phyloP scores from a whole-genome alignment of 2,329 filamentous ascomycete species.

The Rhynchosporium secalis region DNA sequence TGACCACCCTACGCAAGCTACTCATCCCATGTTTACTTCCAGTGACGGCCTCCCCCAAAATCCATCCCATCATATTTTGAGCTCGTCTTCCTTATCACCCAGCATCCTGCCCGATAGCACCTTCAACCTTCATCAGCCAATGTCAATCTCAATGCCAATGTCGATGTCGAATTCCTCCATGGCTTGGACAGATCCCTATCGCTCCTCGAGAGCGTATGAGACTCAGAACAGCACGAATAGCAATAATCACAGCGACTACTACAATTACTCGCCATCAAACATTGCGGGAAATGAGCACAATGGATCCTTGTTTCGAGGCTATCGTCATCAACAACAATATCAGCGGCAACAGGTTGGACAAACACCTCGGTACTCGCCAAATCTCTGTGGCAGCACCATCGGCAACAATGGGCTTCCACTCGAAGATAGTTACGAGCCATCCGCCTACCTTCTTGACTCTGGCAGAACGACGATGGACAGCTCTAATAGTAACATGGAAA shows the following conservation, averaged over 20 bases:
- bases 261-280: slow-evolving; percentile 27
- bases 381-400: slow-evolving; percentile 7
- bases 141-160: slow-evolving; percentile 25
- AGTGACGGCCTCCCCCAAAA: slow-evolving; percentile 35
- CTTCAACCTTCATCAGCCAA: slow-evolving; percentile 27
- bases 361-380: slow-evolving; percentile 20
- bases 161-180: slow-evolving; percentile 27
- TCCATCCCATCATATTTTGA: slow-evolving; percentile 32
- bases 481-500: neutral
- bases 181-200: slow-evolving; percentile 26
- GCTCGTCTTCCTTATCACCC: slow-evolving; percentile 20
- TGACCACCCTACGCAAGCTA: slow-evolving; percentile 25
- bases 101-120: slow-evolving; percentile 21
- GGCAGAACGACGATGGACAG: slow-evolving; percentile 16
- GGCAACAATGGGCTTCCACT: slow-evolving; percentile 20
- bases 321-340: slow-evolving; percentile 9
- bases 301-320: slow-evolving; percentile 15
- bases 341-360: slow-evolving; percentile 10
- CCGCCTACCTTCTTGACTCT: slow-evolving; percentile 25
- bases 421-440: slow-evolving; percentile 23
- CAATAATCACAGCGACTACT: slow-evolving; percentile 23
- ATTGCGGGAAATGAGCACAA: slow-evolving; percentile 24
- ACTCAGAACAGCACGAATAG: slow-evolving; percentile 21
- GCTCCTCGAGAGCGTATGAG: slow-evolving; percentile 23
- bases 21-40: slow-evolving; percentile 26